Percentiles rank a stretch among this genome's conserved stretches.
Conservation (phyloP, 495 filamentous ascomycete species). For the Elasticomyces elasticus region DNA sequence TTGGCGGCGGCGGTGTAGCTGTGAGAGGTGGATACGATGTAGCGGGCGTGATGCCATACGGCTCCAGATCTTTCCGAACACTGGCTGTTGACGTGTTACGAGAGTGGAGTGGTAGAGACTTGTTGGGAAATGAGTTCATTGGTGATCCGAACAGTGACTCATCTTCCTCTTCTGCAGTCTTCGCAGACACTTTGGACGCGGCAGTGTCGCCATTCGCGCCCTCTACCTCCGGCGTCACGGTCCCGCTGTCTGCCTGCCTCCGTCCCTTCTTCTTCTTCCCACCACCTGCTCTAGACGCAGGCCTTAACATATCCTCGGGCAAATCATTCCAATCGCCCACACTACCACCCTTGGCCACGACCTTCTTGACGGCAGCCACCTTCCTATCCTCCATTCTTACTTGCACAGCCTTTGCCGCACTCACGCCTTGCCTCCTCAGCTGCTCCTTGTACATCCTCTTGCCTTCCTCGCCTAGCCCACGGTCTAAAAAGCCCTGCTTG, state of each 20-base stretch:
- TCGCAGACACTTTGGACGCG: neutral
- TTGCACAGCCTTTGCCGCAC: conserved; percentile 23
- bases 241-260: conserved; percentile 1
- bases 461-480: conserved; percentile 44
- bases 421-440: conserved; percentile 35
- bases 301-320: conserved; percentile 20
- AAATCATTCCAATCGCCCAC: conserved; percentile 21
- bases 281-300: neutral
- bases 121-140: conserved; percentile 16
- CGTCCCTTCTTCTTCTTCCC: conserved; percentile 6
- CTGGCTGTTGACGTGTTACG: neutral
- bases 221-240: neutral
- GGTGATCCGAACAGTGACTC: conserved; percentile 39
- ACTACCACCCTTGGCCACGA: neutral
- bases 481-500: conserved; percentile 41
- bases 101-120: neutral
- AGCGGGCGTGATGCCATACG: conserved; percentile 48
- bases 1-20: conserved; percentile 24
- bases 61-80: conserved; percentile 13
- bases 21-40: conserved; percentile 46
- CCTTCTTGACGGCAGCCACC: conserved; percentile 20
- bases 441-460: conserved; percentile 31
- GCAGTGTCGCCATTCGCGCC: neutral
- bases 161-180: conserved; percentile 14
- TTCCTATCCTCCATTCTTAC: conserved; percentile 22